A percentile compares a stretch with the other conserved stretches of the same genome.
phyloP scores from a whole-genome alignment of 1,139 yeast genomes.

The Hyphopichia fennica region DNA sequence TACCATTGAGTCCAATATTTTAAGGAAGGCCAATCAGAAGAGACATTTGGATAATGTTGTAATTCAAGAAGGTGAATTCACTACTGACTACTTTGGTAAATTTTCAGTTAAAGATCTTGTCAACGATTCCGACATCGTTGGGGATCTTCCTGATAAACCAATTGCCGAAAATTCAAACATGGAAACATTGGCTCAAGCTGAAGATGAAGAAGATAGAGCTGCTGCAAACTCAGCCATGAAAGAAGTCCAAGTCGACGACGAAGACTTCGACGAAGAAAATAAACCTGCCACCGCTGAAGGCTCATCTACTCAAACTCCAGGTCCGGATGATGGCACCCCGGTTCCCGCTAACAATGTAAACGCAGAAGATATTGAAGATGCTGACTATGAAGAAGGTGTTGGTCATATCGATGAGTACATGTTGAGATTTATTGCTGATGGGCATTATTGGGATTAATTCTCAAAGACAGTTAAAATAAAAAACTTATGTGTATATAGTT shows the following conservation, averaged over 20 bases:
- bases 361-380: conserved; percentile 35
- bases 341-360: conserved; percentile 11
- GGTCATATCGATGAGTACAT: conserved; percentile 96
- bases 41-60: conserved; percentile 93
- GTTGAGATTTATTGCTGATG: conserved; percentile 86
- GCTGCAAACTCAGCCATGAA: conserved; percentile 90
- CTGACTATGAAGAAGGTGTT: conserved; percentile 69
- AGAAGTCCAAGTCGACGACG: conserved; percentile 82
- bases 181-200: conserved; percentile 84
- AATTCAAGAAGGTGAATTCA: conserved; percentile 97
- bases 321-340: conserved; percentile 16
- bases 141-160: conserved; percentile 37
- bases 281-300: conserved; percentile 28
- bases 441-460: conserved; percentile 55
- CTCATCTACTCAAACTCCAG: conserved; percentile 24
- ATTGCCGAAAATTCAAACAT: conserved; percentile 49
- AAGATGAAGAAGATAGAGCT: conserved; percentile 91
- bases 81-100: conserved; percentile 92
- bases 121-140: conserved; percentile 54
- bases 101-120: conserved; percentile 86
- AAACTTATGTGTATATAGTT: not conserved
- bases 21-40: conserved; percentile 94
- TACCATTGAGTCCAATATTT: conserved; percentile 93
- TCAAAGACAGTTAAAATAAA: not conserved
- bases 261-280: conserved; percentile 63